phyloP scores from a whole-genome alignment of 495 filamentous ascomycete genomes.

The Xanthoparmelia taractica region DNA sequence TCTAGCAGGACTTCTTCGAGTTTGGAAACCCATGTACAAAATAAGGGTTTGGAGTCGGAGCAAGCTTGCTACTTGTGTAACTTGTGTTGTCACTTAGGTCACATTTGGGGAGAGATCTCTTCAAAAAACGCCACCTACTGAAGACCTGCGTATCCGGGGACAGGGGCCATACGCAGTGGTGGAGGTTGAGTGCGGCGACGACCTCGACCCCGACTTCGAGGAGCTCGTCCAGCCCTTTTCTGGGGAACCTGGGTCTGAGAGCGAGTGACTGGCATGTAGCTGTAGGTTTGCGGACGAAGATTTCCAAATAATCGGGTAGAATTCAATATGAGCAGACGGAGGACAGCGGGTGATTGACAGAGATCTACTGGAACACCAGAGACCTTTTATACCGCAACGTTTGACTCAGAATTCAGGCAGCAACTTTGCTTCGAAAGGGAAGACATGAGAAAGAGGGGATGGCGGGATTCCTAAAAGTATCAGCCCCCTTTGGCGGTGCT shows the following conservation, averaged over 20 bases:
- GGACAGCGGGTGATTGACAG: not conserved
- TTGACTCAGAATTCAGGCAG: constrained; percentile 19
- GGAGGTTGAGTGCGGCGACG: constrained; percentile 9
- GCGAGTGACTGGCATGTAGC: constrained; percentile 25
- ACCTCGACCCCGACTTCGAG: constrained; percentile 8
- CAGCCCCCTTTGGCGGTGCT: constrained; percentile 16
- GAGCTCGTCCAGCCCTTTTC: constrained; percentile 5
- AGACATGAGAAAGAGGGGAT: not conserved
- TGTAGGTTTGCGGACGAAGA: constrained; percentile 11
- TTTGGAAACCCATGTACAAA: not conserved
- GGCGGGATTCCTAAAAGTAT: not conserved
- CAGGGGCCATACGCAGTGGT: not conserved
- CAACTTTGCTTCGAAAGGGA: not conserved
- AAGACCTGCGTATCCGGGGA: constrained; percentile 2
- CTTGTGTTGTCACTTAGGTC: not conserved
- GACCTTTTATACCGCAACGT: constrained; percentile 7
- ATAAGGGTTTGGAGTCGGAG: not conserved
- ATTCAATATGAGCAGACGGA: constrained; percentile 12
- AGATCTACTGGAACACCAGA: not conserved
- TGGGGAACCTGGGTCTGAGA: constrained; percentile 16
- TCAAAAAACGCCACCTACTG: not conserved
- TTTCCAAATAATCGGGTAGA: constrained; percentile 11
- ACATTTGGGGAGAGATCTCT: not conserved
- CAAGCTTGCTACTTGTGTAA: not conserved
- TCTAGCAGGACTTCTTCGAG: not conserved